Evolutionary conservation across 169 alveolate genomes (phyloP), one percentile per base, ranked within the genome.

Genomic region (Eimeria praecox): DNA sequence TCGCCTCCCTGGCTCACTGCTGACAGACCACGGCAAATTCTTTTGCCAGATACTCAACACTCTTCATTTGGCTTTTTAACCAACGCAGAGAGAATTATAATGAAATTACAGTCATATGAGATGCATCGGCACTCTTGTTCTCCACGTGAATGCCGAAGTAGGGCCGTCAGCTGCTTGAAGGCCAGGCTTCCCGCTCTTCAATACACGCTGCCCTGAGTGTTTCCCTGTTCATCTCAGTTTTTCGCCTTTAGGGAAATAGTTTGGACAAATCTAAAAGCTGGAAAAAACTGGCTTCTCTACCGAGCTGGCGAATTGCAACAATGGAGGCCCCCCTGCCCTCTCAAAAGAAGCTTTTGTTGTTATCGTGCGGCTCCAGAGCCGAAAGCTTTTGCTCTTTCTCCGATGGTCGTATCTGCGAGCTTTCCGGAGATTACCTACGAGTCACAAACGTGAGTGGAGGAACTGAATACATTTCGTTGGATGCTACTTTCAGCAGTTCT

Each of bases 351-450:
- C 42, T 71, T 22, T 35, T 87, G 93, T 49, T 87, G 93, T 56
- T 87, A 20, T 56, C 93, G 1, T 87, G 93, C 93, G 93, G 93
- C 77, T 87, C 93, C 40, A 54, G 54, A 35, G 64, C 93, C 30
- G 82, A 87, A 54, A 20, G 66, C 49, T 87, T 87, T 62, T 87
- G 82, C 44, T 87, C 82, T 3, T 87, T 87, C 30, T 87, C 93
- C 6, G 93, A 87, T 59, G 93, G 93, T n/a, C n/a, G 46, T 33
- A 62, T 62, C 80, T 87, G 93, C 83, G 93, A 87, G 49, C 54
- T 87, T 33, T 59, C 93, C 38, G 82, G 93, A 27, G 46, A 40
- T 5, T 24, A 40, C 27, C 49, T 87, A 30, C 82, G 93, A 14
- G 64, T 56, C 82, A 87, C 93, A 1, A 3, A 27, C 30, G 35